Evolutionary conservation across 164 flowering plant genomes (phyloP), one percentile per base, ranked within the genome.

Genomic region (Chloranthus sessilifolius): DNA sequence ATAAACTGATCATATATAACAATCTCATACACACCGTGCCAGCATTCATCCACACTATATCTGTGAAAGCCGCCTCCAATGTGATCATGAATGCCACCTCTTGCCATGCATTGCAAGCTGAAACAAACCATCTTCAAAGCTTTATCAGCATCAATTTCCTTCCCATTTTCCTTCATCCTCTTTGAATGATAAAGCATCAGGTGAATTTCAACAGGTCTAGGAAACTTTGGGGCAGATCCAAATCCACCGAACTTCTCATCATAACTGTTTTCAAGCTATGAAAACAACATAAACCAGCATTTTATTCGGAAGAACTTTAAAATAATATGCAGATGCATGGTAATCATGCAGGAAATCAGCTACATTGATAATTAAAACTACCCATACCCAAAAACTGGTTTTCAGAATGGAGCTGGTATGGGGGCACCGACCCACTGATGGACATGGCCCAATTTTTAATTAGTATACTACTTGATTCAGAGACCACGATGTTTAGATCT

Each of bases 11-110:
- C 7, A 34, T 3, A 12, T 12, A 25, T 12, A 58, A 43, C 7
- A 29, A 10, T 7, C 26, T 7, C 8, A 7, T 21, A 66, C 86
- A 73, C 37, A 88, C 98, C 96, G 52, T 92, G 98, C 98, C 98
- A 92, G 51, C 74, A 72, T 45, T 92, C 98, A 45, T 92, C 98
- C 43, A 92, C 98, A 30, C 98, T 92, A 42, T 92, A 92, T 82
- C 96, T 80, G 65, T 88, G 98, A 67, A 92, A 92, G 31, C 98
- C 98, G 50, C 98, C 96, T 58, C 98, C 98, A 46, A 92, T 35
- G 29, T 88, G 98, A 65, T 92, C 98, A 64, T 85, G 96, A 38
- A 92, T 70, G 22, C 96, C 96, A 5, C 98, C 98, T 64, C 71
- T 82, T 42, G 95, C 96, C 94, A 91, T 91, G 61, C 79, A 76